Conservation (phyloP, 2,329 filamentous ascomycete genomes). For the Penicillium italicum region DNA sequence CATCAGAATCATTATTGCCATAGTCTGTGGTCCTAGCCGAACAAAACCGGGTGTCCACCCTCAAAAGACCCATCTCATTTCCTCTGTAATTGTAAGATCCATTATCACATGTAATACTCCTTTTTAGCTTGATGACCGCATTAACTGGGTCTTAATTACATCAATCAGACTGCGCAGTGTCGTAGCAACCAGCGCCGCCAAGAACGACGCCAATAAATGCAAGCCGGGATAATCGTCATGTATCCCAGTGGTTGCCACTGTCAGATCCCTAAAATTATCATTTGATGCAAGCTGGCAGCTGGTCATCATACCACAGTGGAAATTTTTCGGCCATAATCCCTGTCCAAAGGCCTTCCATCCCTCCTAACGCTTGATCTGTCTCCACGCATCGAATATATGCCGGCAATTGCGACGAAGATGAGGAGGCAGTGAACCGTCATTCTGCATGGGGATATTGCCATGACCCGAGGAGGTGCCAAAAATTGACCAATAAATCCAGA, state of each 20-base stretch:
- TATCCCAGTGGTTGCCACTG: conserved; percentile 65
- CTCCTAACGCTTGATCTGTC: conserved; percentile 22
- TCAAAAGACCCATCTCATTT: conserved; percentile 79
- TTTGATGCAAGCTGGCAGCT: conserved; percentile 79
- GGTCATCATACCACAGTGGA: conserved; percentile 82
- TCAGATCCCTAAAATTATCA: conserved; percentile 70
- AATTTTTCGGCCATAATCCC: conserved; percentile 69
- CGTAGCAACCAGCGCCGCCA: conserved; percentile 78
- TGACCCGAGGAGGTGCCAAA: conserved; percentile 26
- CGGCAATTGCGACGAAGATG: conserved; percentile 20
- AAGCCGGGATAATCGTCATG: conserved; percentile 65
- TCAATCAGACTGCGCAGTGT: conserved; percentile 82
- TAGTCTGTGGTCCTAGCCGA: conserved; percentile 65
- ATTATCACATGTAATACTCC: conserved; percentile 57
- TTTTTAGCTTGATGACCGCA: conserved; percentile 55
- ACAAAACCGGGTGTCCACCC: conserved; percentile 77
- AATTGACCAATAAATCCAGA: conserved; percentile 23
- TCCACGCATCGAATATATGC: conserved; percentile 25
- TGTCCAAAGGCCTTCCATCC: conserved; percentile 21
- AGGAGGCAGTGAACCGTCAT: conserved; percentile 20
- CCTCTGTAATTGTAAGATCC: conserved; percentile 68
- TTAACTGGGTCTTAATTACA: conserved; percentile 84
- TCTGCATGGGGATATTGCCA: conserved; percentile 28
- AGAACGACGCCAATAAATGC: conserved; percentile 72
- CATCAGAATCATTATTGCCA: conserved; percentile 80